Conservation (phyloP, 441 rosid genomes). For the Metrosideros polymorpha region DNA sequence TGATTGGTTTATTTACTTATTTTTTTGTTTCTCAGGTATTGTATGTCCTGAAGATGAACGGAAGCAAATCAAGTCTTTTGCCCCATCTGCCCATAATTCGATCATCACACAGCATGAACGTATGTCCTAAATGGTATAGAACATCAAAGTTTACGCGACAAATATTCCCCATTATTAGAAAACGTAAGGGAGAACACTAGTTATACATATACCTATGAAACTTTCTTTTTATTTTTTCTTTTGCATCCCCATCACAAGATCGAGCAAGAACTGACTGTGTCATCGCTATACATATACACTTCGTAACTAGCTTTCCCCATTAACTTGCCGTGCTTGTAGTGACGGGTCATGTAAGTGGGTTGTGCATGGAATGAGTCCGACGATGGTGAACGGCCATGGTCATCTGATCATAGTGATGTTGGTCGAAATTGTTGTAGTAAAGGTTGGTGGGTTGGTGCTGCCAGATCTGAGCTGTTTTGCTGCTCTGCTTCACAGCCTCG, state of each 20-base stretch:
- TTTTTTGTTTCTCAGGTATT: background rate
- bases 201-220: background rate
- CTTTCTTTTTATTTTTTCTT: background rate
- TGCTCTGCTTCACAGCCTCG: background rate
- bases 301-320: background rate
- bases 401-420: background rate
- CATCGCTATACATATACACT: background rate
- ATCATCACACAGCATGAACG: background rate
- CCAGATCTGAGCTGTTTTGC: background rate
- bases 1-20: background rate
- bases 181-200: background rate
- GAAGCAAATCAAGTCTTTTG: background rate
- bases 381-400: background rate
- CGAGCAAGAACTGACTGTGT: background rate
- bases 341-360: background rate
- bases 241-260: background rate
- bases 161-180: background rate
- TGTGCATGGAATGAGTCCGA: too few species aligned
- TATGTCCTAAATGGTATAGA: background rate
- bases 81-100: background rate
- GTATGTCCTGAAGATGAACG: background rate
- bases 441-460: background rate
- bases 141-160: background rate
- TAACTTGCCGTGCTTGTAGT: background rate
- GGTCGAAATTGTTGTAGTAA: background rate